Evolutionary conservation across 345 rosid genomes (phyloP), one percentile per base, ranked within the genome.

Genomic region (Melaleuca alternifolia): DNA sequence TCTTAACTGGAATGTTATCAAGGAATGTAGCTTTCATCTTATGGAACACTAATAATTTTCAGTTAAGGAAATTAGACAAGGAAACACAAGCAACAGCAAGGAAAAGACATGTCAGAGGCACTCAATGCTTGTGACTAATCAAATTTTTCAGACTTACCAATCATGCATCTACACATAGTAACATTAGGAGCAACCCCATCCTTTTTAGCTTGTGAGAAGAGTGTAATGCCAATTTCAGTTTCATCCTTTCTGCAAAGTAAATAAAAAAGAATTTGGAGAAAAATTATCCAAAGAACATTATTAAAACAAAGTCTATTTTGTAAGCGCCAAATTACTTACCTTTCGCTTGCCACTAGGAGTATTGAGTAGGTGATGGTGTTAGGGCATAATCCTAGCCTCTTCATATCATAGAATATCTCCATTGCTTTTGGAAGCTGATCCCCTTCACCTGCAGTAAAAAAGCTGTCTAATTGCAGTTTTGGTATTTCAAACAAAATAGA

Each of bases 341-440:
- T 95, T 87, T 97, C 97, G 89, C 98, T 92, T 87, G 96, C 98
- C 88, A 93, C 96, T 87, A 93, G 84, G 88, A 97, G 97, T 87
- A 94, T 89, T 7, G 98, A 95, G 92, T 97, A 97, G 65, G 99
- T 96, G 83, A 97, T 88, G 87, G 89, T 91, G 88, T 96, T 94
- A 88, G 97, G 96, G 84, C 86, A 61, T 90, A 97, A 86, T 41
- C 93, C 93, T 79, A 92, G 87, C 37, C 89, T 87, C 89, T 92
- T 93, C 92, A 97, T 96, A 88, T 97, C 98, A 59, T 92, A 90
- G n/a, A 97, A 91, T 88, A 92, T 89, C 88, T 95, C 94, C 90
- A 95, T 91, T 85, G 98, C 97, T 93, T 89, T 93, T 30, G 93
- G 92, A 44, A 97, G 94, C 86, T 96, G 98, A 91, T 89, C 92